Evolutionary conservation across 1,284 basidiomycete genomes (phyloP), one percentile per base, ranked within the genome.

Genomic region (Ceratobasidium sp.): DNA sequence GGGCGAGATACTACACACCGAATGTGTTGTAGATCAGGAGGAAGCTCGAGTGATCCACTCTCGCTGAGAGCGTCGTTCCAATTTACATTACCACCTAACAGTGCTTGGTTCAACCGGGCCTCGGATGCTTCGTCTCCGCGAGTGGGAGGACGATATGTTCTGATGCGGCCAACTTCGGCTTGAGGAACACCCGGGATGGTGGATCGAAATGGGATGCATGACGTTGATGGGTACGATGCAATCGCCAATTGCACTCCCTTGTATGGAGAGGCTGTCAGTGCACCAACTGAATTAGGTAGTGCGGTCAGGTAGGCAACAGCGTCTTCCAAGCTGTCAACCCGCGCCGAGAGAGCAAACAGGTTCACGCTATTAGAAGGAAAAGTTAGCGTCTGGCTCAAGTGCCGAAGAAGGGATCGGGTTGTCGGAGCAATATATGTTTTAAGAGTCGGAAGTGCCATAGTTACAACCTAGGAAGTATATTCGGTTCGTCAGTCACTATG

Each of bases 161-260:
- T 62, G 38, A 86, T 86, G 50, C 87, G 80, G 25, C 90, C 90
- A 6, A 91, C 88, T 72, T 89, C 86, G 1, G 82, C 77, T n/a
- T 82, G 78, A 29, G 78, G 77, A 50, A 79, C 79, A 8, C 90
- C 88, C 0, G 84, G 82, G 57, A 91, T 83, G 0, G 80, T 82
- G 4, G 88, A 90, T 22, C 83, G 80, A 72, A 90, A 90, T 0
- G 82, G 77, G 1, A 80, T 49, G 27, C 62, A 67, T 3, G 45
- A 43, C n/a, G 27, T 29, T 27, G 22, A 12, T 32, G 62, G 38
- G n/a, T 42, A 67, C 1, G 62, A 67, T 25, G 50, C 62, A 27
- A 67, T 29, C 17, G 62, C 53, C 10, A 67, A 50, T 32, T 67
- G 62, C n/a, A 67, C 62, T 7, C 62, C 62, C 17, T 53, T 31